Percentiles rank a stretch among this genome's conserved stretches.
Evolutionary conservation across 169 alveolate species (phyloP).

Genomic region (Cryptosporidium sp.): DNA sequence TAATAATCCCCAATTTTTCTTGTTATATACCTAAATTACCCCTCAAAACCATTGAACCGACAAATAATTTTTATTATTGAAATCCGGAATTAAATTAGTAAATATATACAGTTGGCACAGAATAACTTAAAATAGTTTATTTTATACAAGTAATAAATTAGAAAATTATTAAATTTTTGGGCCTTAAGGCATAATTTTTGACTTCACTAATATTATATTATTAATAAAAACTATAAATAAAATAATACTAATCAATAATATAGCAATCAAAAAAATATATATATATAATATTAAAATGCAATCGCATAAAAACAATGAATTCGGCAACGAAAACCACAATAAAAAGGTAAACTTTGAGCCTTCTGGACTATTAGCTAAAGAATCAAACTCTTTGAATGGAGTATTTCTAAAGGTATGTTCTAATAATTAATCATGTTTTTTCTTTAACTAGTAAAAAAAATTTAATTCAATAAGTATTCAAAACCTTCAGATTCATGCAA

Average conservation of each 20-base stretch:
- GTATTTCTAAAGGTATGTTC: slow-evolving; percentile 81
- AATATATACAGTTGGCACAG: background rate
- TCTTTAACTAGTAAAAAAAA: background rate
- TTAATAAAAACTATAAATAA: background rate
- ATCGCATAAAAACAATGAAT: background rate
- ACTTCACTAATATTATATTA: background rate
- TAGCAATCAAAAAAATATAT: background rate
- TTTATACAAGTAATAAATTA: background rate
- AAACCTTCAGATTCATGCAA: slow-evolving; percentile 84
- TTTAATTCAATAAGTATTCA: slow-evolving; percentile 79
- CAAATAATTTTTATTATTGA: no score
- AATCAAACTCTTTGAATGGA: slow-evolving; percentile 82
- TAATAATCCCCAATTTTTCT: background rate
- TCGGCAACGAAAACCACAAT: background rate
- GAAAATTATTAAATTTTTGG: background rate
- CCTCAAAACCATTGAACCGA: background rate
- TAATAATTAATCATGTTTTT: no score
- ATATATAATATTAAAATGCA: background rate
- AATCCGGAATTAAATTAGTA: no score
- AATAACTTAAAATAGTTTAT: no score
- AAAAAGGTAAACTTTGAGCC: slow-evolving; percentile 85
- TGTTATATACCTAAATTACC: background rate
- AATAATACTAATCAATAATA: background rate
- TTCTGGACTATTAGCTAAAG: slow-evolving; percentile 88
- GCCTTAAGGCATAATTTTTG: no score